Conservation (phyloP, 2,329 filamentous ascomycete genomes). For the Tolypocladium nubicola region DNA sequence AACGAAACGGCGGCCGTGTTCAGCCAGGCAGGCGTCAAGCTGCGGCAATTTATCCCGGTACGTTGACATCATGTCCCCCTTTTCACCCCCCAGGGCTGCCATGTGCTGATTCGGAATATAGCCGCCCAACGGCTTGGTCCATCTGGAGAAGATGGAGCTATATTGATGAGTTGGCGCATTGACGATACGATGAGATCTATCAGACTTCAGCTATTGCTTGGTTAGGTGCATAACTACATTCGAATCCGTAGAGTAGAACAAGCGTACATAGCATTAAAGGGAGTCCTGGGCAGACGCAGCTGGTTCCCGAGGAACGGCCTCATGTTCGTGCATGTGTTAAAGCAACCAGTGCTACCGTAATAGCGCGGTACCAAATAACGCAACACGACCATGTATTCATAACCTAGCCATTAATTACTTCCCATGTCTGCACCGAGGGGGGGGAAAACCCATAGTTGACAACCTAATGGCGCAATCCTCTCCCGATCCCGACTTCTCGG, state of each 20-base stretch:
- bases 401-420: not conserved
- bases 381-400: too few species aligned
- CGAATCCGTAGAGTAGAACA: not conserved
- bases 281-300: not conserved
- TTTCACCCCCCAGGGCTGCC: not conserved
- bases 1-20: constrained; percentile 73
- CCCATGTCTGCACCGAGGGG: not conserved
- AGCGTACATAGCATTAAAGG: not conserved
- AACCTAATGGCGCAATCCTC: too few species aligned
- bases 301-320: too few species aligned
- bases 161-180: constrained; percentile 11
- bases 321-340: too few species aligned
- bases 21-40: constrained; percentile 66
- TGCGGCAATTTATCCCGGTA: constrained; percentile 83
- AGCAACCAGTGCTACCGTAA: too few species aligned
- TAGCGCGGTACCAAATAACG: too few species aligned
- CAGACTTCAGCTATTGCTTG: not conserved
- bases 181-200: not conserved
- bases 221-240: not conserved
- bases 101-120: constrained; percentile 19
- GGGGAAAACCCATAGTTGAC: not conserved
- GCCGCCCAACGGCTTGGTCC: constrained; percentile 55
- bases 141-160: constrained; percentile 43
- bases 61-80: constrained; percentile 21
- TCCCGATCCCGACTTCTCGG: not conserved